Evolutionary conservation across 106 monocot genomes (phyloP).

Genomic region (Gastrodia elata): DNA sequence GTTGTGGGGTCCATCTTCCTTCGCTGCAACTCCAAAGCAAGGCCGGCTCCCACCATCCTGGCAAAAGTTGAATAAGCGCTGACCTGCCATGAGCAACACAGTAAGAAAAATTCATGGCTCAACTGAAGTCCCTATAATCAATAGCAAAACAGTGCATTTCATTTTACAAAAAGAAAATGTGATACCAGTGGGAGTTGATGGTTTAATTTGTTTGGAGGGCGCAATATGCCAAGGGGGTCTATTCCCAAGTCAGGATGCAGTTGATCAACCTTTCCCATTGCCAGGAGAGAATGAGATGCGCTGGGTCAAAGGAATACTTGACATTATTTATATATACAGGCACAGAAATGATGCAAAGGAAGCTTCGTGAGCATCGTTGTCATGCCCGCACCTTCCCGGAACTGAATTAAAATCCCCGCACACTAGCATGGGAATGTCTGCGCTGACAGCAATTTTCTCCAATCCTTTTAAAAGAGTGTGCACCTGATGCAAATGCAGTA

Average conservation of each 20-base stretch:
- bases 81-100: no score
- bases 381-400: conserved; percentile 62
- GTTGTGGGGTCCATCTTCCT: conserved; percentile 67
- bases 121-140: no score
- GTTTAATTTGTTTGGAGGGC: conserved; percentile 52
- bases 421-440: conserved; percentile 91
- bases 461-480: conserved; percentile 92
- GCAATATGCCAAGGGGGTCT: conserved; percentile 77
- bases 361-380: neutral
- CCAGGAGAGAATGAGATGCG: conserved; percentile 76
- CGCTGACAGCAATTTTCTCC: conserved; percentile 88
- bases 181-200: conserved; percentile 88
- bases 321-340: neutral
- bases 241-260: conserved; percentile 70
- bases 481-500: conserved; percentile 35
- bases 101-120: no score
- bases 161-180: no score
- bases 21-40: conserved; percentile 43
- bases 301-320: conserved; percentile 31
- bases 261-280: conserved; percentile 78
- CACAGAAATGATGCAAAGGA: neutral
- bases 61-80: conserved; percentile 95
- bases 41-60: conserved; percentile 33
- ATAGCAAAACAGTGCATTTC: no score
- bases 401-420: conserved; percentile 95